Conservation (phyloP, 495 filamentous ascomycete genomes). For the Podospora conica region DNA sequence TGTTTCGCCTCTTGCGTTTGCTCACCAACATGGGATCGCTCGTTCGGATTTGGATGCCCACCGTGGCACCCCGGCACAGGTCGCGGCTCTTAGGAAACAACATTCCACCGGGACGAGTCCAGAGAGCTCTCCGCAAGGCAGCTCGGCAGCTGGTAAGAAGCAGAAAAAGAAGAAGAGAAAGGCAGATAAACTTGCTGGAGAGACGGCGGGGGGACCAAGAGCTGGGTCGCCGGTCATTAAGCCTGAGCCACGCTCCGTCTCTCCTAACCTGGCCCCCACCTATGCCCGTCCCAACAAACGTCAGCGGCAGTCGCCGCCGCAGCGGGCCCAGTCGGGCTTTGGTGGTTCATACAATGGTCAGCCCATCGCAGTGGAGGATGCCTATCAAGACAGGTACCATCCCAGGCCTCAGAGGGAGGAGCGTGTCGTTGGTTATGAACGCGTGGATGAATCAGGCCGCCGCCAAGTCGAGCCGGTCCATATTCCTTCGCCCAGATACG, state of each 20-base stretch:
- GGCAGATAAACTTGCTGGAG: slow-evolving; percentile 36
- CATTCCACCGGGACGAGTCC: slow-evolving; percentile 38
- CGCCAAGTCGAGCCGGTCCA: slow-evolving; percentile 18
- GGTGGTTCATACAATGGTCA: slow-evolving; percentile 37
- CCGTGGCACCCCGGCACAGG: slow-evolving; percentile 41
- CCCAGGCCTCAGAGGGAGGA: slow-evolving; percentile 20
- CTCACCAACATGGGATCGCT: slow-evolving; percentile 51
- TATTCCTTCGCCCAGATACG: slow-evolving; percentile 26
- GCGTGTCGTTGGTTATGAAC: slow-evolving; percentile 24
- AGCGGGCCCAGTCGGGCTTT: slow-evolving; percentile 33
- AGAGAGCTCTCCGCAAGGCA: slow-evolving; percentile 46
- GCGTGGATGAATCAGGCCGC: slow-evolving; percentile 19
- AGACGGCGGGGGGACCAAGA: slow-evolving; percentile 8
- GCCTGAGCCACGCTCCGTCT: slow-evolving; percentile 78
- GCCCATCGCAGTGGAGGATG: slow-evolving; percentile 17
- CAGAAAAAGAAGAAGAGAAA: slow-evolving; percentile 50
- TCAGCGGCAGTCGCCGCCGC: slow-evolving; percentile 46
- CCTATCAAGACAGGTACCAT: slow-evolving; percentile 22
- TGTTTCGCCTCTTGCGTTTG: slow-evolving; percentile 66
- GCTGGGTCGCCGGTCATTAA: slow-evolving; percentile 64
- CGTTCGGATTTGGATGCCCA: slow-evolving; percentile 27
- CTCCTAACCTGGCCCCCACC: slow-evolving; percentile 55
- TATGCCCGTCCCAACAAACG: slow-evolving; percentile 46
- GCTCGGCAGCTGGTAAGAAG: slow-evolving; percentile 34
- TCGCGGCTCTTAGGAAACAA: slow-evolving; percentile 44